Percentiles rank a stretch among this genome's conserved stretches.
phyloP scores from a whole-genome alignment of 805 yeast species.

The Vanderwaltozyma tropicalis region DNA sequence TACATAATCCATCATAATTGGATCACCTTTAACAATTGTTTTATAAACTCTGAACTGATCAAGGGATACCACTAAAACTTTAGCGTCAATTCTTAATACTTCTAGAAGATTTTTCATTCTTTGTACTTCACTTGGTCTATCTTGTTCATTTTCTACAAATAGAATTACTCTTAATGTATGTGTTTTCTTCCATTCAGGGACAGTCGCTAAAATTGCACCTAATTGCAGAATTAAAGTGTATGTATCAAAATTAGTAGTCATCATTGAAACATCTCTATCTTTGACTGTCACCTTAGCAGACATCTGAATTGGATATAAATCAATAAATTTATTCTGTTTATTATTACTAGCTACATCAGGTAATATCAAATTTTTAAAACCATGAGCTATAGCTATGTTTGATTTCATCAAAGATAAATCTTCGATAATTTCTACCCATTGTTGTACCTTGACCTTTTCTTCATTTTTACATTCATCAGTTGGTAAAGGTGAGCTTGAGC shows the following conservation, averaged over 20 bases:
- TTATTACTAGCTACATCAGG: slow-evolving; percentile 37
- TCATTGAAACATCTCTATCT: slow-evolving; percentile 31
- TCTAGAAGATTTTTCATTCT: slow-evolving; percentile 56
- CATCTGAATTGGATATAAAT: slow-evolving; percentile 95
- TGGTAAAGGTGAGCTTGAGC: slow-evolving; percentile 35
- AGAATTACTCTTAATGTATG: slow-evolving; percentile 73
- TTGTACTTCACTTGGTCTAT: slow-evolving; percentile 56
- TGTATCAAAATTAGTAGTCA: slow-evolving; percentile 90
- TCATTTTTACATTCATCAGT: slow-evolving; percentile 74
- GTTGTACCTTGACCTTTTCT: slow-evolving; percentile 53
- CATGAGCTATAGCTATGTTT: slow-evolving; percentile 89
- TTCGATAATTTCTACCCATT: slow-evolving; percentile 90
- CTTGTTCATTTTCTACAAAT: slow-evolving; percentile 70
- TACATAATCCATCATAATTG: slow-evolving; percentile 36
- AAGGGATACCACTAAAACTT: slow-evolving; percentile 63
- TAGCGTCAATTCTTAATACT: slow-evolving; percentile 77
- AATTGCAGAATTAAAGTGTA: slow-evolving; percentile 86
- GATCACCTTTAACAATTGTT: slow-evolving; percentile 62
- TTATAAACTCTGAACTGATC: slow-evolving; percentile 53
- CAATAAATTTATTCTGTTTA: slow-evolving; percentile 49
- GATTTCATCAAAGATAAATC: slow-evolving; percentile 82
- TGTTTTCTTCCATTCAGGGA: slow-evolving; percentile 80
- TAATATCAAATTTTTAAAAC: slow-evolving; percentile 57
- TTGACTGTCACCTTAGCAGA: slow-evolving; percentile 50
- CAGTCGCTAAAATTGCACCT: slow-evolving; percentile 88